Conservation (phyloP, 805 yeast species). For the Candida easanensis region DNA sequence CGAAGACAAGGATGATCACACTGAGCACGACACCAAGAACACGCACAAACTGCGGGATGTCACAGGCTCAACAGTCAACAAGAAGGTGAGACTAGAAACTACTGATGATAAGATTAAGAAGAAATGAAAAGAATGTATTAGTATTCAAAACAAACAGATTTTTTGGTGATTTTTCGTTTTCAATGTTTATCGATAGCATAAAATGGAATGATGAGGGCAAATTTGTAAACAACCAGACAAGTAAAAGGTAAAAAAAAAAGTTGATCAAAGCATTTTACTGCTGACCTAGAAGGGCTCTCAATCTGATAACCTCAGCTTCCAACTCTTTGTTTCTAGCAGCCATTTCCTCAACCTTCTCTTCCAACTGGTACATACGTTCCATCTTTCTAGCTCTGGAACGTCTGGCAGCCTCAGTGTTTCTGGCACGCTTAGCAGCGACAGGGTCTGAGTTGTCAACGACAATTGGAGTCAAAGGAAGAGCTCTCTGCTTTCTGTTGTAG, state of each 20-base stretch:
- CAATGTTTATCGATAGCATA: conserved; percentile 1
- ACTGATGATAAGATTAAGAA: neutral
- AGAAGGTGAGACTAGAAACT: neutral
- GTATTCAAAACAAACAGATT: conserved; percentile 2
- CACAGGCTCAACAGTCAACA: neutral
- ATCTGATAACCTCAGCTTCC: conserved; percentile 60
- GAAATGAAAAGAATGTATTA: conserved; percentile 1
- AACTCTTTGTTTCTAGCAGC: conserved; percentile 55
- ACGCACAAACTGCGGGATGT: neutral
- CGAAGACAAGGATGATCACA: neutral
- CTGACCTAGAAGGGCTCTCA: conserved; percentile 45
- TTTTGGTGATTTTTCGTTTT: conserved; percentile 7
- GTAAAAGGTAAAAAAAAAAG: neutral
- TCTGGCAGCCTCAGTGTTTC: conserved; percentile 95
- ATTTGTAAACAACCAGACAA: too few species aligned
- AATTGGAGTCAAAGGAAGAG: conserved; percentile 69
- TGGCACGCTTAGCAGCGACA: conserved; percentile 83
- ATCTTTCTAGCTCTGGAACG: conserved; percentile 91
- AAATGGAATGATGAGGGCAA: too few species aligned
- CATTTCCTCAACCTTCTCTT: conserved; percentile 67
- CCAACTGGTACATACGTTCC: conserved; percentile 83
- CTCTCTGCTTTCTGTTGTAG: conserved; percentile 76
- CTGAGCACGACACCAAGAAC: neutral
- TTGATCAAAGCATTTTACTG: conserved; percentile 7
- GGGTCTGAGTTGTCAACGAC: conserved; percentile 58